These are phyloP conservation scores for Toxoplasma gondii DNA, from an alignment of 169 alveolate genomes.

Conservation along the genomic window DNA sequence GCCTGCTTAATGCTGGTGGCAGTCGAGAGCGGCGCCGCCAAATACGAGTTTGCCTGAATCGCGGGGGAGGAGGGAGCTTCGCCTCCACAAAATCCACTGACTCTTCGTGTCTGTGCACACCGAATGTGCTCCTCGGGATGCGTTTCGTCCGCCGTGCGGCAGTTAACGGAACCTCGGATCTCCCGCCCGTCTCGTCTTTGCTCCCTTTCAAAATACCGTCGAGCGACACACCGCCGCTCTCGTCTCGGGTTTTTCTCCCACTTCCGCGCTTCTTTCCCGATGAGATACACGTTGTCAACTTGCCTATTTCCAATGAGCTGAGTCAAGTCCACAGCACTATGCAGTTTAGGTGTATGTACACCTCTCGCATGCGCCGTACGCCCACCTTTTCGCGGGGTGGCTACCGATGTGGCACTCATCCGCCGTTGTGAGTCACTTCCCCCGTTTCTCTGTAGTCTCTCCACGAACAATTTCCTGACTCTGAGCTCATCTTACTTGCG, in stretches of 20 bases:
- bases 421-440: no score
- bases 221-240: neutral
- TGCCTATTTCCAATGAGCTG: neutral
- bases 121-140: neutral
- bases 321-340: neutral
- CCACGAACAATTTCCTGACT: no score
- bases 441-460: no score
- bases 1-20: neutral
- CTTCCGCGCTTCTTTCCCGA: neutral
- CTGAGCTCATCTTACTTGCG: no score
- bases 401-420: neutral
- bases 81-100: neutral
- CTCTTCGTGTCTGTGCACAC: neutral
- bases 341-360: neutral
- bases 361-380: neutral
- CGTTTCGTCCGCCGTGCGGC: neutral
- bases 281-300: neutral
- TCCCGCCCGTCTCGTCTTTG: neutral
- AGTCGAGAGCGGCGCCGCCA: neutral
- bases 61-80: neutral
- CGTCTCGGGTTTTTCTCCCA: neutral
- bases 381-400: slow-evolving; percentile 10
- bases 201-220: neutral
- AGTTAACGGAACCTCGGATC: neutral
- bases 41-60: neutral